Evolutionary conservation across 768 basidiomycete genomes (phyloP), one percentile per base, ranked within the genome.

Genomic region (Saitozyma podzolica): DNA sequence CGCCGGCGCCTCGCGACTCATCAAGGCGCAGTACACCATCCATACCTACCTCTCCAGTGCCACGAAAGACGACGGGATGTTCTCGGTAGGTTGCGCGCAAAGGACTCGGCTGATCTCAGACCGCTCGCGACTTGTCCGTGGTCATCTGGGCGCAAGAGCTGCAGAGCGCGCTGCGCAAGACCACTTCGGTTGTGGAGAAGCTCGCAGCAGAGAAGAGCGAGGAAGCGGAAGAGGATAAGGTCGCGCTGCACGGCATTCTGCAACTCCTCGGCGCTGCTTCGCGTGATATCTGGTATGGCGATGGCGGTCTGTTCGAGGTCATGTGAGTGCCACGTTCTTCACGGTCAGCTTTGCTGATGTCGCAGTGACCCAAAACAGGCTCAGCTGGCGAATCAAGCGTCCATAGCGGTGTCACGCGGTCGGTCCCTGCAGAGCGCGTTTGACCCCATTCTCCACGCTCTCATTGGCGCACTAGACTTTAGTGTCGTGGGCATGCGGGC

Each of bases 401-500:
- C 67, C 2, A 57, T 69, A 8, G 67, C 67, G 7, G 51, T 74
- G 2, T 60, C 72, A 3, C 55, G 65, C 14, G 67, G 70, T 47
- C 63, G 73, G n/a, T 51, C 70, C 45, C 82, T 96, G 53, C 86
- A 86, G 60, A 87, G 84, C 65, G 90, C 90, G 3, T 94, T 95
- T 77, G 86, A 89, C 50, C 87, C 90, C 0, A 90, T 97, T 57
- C 80, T 98, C 11, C 87, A 86, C 17, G 86, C 89, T 42, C 87
- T 96, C 40, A 77, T 98, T 17, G 81, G 83, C 58, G 86, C 92
- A 2, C 83, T 95, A 64, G 91, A 95, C 70, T 89, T 90, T 0
- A 85, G 90, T 5, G 86, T 88, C 4, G 92, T 98, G 37, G 92
- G 90, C 70, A 90, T 95, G 83, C 86, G 96, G 40, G 94, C 93